Base-by-base conservation (phyloP, 352 stramenopile genomes). In the Globisporangium viniferum region DNA sequence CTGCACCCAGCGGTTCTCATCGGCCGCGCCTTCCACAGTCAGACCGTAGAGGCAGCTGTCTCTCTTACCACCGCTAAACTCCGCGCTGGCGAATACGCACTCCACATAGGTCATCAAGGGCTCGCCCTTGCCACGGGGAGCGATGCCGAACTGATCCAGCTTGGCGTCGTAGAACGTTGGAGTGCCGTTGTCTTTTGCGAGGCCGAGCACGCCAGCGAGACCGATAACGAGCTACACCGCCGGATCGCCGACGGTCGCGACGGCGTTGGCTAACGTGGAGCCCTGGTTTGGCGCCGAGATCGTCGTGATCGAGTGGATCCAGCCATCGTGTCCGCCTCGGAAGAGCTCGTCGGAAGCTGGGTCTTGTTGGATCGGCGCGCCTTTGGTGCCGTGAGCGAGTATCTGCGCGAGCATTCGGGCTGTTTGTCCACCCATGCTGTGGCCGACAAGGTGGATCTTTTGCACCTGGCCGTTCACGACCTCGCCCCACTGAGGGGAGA, bases 361-460 rank as follows among this genome's bases (percentile, higher is more conserved):
- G 46, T 69, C 69, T 53, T 78, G 71, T 22, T 62, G 2, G 57
- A 73, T 72, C 35, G 73, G 70, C 1, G 72, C 75, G 9, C 69
- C 71, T n/a, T 72, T 64, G 39, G 68, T 70, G 56, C 75, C 78
- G 5, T 85, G 59, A 7, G 67, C 68, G 9, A 85, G 67, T 1
- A 85, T 54, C 55, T 82, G 67, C 35, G 73, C 73, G 14, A 84
- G 73, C 74, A 81, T 84, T 18, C 77, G 75, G 3, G 64, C 62
- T 18, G 77, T 84, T 41, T 74, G 73, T n/a, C 77, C 75, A 24
- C 77, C 77, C 75, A 84, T 81, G 49, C 64, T 75, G 73, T 84
- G 75, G 2, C 64, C 68, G 29, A 82, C 22, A 8, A 84, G 49
- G 59, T 84, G 75, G 29, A 84, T 69, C 59, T 77, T 79, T 56